These are phyloP conservation scores for Diaporthe batatas DNA, from an alignment of 2,329 filamentous ascomycete species.

Conservation along the genomic window DNA sequence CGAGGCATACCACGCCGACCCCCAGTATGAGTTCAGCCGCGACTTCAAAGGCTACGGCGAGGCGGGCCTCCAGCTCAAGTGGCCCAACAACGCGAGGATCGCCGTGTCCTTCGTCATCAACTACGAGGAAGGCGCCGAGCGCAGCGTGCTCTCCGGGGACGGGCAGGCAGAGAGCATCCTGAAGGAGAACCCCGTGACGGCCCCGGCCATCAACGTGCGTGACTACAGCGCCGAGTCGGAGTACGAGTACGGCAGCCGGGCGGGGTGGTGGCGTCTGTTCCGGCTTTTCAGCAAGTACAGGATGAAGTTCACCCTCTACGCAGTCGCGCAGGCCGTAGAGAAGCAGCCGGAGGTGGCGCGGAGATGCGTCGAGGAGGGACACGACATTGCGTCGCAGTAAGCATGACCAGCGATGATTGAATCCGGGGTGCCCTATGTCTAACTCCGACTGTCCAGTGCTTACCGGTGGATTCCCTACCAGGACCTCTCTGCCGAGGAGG, in stretches of 20 bases:
- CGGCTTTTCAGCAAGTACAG: constrained; percentile 61
- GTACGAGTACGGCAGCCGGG: constrained; percentile 64
- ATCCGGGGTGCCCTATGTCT: neutral
- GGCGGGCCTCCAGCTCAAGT: constrained; percentile 52
- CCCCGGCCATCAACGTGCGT: constrained; percentile 56
- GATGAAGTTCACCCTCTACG: constrained; percentile 65
- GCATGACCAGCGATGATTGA: neutral
- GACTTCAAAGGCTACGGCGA: constrained; percentile 57
- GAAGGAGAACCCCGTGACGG: constrained; percentile 55
- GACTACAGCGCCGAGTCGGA: constrained; percentile 62
- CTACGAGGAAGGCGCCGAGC: constrained; percentile 58
- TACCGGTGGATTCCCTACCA: constrained; percentile 67
- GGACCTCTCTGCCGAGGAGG: constrained; percentile 58
- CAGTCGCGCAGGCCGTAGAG: constrained; percentile 62
- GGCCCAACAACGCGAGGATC: constrained; percentile 59
- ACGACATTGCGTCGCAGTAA: constrained; percentile 62
- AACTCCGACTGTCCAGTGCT: constrained; percentile 45
- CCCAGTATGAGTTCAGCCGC: constrained; percentile 50
- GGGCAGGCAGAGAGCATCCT: constrained; percentile 54
- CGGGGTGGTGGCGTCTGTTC: constrained; percentile 64
- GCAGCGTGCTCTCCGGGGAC: constrained; percentile 55
- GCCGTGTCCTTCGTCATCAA: constrained; percentile 61
- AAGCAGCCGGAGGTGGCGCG: constrained; percentile 61
- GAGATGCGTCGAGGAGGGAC: constrained; percentile 62
- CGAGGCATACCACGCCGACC: constrained; percentile 38